Conservation (phyloP, 352 stramenopile species). For the Phytophthora cryptogea region DNA sequence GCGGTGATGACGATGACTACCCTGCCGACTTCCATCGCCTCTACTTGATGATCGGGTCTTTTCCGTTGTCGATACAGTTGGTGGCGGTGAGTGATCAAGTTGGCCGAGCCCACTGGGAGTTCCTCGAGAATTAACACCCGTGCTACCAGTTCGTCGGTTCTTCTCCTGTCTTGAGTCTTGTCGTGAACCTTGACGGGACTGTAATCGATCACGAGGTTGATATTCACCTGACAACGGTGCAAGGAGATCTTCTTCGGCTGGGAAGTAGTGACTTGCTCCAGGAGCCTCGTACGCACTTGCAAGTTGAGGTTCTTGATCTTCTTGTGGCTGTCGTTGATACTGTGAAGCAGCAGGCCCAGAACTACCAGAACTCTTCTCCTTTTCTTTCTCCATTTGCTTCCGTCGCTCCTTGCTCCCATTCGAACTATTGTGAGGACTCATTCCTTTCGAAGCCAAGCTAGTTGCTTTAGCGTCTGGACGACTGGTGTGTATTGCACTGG, state of each 20-base stretch:
- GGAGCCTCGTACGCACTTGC: slow-evolving; percentile 29
- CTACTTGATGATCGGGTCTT: slow-evolving; percentile 25
- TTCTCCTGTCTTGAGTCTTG: slow-evolving; percentile 51
- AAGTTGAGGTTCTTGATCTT: slow-evolving; percentile 30
- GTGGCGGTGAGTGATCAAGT: slow-evolving; percentile 40
- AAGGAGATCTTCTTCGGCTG: slow-evolving; percentile 45
- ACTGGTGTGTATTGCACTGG: slow-evolving; percentile 42
- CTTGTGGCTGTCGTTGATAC: slow-evolving; percentile 22
- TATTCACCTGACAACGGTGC: slow-evolving; percentile 53
- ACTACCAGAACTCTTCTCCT: slow-evolving; percentile 15
- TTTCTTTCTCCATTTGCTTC: slow-evolving; percentile 44
- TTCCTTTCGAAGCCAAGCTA: slow-evolving; percentile 14
- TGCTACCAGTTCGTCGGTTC: slow-evolving; percentile 13
- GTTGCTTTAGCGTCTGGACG: slow-evolving; percentile 18
- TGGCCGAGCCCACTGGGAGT: slow-evolving; percentile 39
- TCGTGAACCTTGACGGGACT: slow-evolving; percentile 74
- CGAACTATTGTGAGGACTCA: slow-evolving; percentile 36
- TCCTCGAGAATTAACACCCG: slow-evolving; percentile 15
- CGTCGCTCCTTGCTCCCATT: slow-evolving; percentile 39
- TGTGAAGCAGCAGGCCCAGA: background rate
- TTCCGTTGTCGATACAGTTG: slow-evolving; percentile 9
- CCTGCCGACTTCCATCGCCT: slow-evolving; percentile 33
- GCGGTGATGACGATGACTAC: slow-evolving; percentile 32
- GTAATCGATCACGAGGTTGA: slow-evolving; percentile 70
- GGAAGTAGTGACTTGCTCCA: slow-evolving; percentile 25